A percentile compares a stretch with the other conserved stretches of the same genome.
Conservation (phyloP, 176 grass and related monocot genomes). For the Oryza longistaminata region DNA sequence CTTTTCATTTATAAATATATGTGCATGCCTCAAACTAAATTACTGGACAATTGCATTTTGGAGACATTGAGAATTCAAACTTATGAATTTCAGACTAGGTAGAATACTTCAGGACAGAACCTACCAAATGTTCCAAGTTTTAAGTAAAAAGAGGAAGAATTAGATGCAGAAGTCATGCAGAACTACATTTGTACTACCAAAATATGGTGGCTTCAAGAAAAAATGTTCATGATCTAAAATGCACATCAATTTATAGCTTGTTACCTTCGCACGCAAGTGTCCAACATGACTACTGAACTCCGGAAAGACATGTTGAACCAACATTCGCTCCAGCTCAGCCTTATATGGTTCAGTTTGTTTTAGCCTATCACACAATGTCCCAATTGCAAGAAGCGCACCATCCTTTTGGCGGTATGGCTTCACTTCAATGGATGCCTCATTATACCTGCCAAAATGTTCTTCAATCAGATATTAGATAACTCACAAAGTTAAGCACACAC, state of each 20-base stretch:
- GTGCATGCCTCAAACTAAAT: not conserved
- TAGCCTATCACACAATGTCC: conserved; percentile 88
- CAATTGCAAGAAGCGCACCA: conserved; percentile 96
- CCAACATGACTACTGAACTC: conserved; percentile 74
- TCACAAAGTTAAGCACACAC: not conserved
- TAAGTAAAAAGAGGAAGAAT: not conserved
- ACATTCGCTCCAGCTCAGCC: conserved; percentile 75
- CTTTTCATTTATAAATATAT: not conserved
- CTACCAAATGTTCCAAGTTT: not conserved
- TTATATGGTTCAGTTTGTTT: conserved; percentile 95
- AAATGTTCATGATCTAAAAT: not conserved
- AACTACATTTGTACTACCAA: not conserved
- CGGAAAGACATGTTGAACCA: conserved; percentile 91
- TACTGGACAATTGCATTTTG: not conserved
- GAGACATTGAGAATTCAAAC: not conserved
- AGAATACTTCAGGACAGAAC: not conserved
- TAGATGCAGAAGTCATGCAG: too few relatives aligned
- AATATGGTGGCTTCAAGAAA: conserved; percentile 15
- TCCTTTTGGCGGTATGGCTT: conserved; percentile 93
- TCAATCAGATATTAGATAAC: conserved; percentile 31
- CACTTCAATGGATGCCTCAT: conserved; percentile 62
- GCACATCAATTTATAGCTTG: conserved; percentile 13
- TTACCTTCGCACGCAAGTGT: conserved; percentile 87
- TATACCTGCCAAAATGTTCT: conserved; percentile 52
- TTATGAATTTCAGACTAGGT: not conserved